Base-by-base conservation (phyloP, 805 yeast species). In the Clavispora carvajalis region DNA sequence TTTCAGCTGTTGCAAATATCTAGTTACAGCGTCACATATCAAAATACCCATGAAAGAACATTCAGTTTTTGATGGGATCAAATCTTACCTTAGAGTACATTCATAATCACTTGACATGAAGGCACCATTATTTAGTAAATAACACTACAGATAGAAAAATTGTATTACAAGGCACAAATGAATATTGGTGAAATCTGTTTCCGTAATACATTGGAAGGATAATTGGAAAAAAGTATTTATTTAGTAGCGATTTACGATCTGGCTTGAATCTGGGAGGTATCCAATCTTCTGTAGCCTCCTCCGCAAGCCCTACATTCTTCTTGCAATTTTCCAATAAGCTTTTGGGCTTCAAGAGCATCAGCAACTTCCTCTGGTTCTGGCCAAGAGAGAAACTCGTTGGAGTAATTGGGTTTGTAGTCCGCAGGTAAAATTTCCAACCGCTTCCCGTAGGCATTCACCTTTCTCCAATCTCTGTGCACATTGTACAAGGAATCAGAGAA, bases 401-500 rank as follows among this genome's bases (percentile, higher is more conserved):
- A 57, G 57, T 74, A 75, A 60, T 75, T 75, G 35, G 80, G 58
- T 36, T 57, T 51, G 54, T 71, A 75, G 47, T 70, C 77, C n/a
- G 47, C 53, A 35, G 77, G 79, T 49, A 75, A 61, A 44, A 75
- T 72, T 22, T 69, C 70, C 53, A 75, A 63, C 54, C 80, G 66
- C 58, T 76, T 74, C 43, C 80, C 79, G 52, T 75, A 75, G 37
- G 68, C 69, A 36, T 75, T 75, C 44, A 75, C 80, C 60, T 75
- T 75, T 38, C 57, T 64, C 80, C 80, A 75, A 58, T 75, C 80
- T 48, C 80, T 68, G 52, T 71, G 73, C 34, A 74, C 80, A 46
- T 75, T 75, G 60, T 63, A 72, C 47, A 73, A 62, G 13, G 77
- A 70, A 15, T 60, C 73, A 13, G 79, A 73, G 56, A 76, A 67